Evolutionary conservation across 345 rosid genomes (phyloP), one percentile per base, ranked within the genome.

Genomic region (Ceriops tagal): DNA sequence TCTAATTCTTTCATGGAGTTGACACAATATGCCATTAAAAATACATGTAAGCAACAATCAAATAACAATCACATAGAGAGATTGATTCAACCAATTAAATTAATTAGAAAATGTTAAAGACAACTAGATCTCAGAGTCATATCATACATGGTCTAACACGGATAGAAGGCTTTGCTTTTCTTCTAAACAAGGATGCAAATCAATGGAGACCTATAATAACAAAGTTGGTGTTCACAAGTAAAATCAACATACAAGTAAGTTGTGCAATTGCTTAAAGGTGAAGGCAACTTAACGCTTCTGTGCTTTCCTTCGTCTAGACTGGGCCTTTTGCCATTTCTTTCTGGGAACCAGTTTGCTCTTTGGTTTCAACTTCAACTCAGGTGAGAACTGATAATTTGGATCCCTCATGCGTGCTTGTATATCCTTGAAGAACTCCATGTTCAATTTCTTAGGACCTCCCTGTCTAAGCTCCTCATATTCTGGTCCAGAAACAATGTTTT

Each of bases 351-450:
- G 83, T 73, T 88, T 92, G 82, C 92, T 92, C 83, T 90, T 95
- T 0, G 99, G 99, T 77, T 90, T 95, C 75, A 95, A 77, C 84
- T 88, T 95, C 32, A 90, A 49, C 70, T 95, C 97, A 2, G 95
- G 93, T 1, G 97, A 89, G 81, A 86, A 95, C 74, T 90, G 81
- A 65, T 87, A 92, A 72, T 88, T 89, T 4, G 96, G 96, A 77
- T 92, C 96, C 78, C 97, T 88, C 99, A 92, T 95, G 0, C 86
- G 83, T 52, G 96, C 90, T 72, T 90, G 99, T 72, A 95, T 92
- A 80, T 95, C 96, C 83, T 90, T 95, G 73, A 92, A 92, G 63
- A 95, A 95, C 88, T 95, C 80, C 90, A 90, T 87, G 71, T 88
- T 92, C 83, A 95, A 72, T 76, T 75, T 86, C 88, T 86, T 95